Percentiles rank a stretch among this genome's conserved stretches.
phyloP scores from a whole-genome alignment of 2,329 filamentous ascomycete genomes.

The Bipolaris zeicola region DNA sequence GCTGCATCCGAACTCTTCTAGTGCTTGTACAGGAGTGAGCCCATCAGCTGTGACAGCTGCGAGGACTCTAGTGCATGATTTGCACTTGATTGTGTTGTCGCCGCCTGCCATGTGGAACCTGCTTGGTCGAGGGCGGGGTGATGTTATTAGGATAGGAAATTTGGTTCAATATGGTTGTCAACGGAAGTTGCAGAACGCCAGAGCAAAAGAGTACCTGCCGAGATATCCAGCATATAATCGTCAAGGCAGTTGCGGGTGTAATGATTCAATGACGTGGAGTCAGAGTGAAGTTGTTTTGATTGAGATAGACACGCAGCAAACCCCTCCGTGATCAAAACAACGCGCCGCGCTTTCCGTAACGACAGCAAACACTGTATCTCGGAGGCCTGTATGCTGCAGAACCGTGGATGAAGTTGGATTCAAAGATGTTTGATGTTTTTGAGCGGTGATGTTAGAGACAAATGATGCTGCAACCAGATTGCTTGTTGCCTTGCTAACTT shows the following conservation, averaged over 20 bases:
- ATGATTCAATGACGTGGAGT: conserved; percentile 1
- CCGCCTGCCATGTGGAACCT: conserved; percentile 4
- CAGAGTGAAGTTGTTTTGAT: background rate
- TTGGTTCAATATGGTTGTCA: background rate
- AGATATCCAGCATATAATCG: background rate
- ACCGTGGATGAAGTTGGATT: too few species aligned
- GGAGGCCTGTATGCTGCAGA: background rate
- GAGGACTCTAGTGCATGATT: conserved; percentile 13
- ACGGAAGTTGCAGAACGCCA: background rate
- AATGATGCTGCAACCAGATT: background rate
- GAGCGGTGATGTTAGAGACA: background rate
- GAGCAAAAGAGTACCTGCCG: background rate
- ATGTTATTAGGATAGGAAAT: background rate
- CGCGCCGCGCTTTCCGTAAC: background rate
- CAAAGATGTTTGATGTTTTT: background rate
- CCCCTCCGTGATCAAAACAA: conserved; percentile 1
- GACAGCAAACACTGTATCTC: background rate
- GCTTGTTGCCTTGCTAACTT: conserved; percentile 1
- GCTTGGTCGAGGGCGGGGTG: background rate
- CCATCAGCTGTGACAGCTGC: conserved; percentile 19
- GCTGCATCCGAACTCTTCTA: conserved; percentile 18
- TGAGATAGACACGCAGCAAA: conserved; percentile 8
- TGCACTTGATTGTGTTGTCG: conserved; percentile 9
- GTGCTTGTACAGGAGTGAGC: conserved; percentile 7
- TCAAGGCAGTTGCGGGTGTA: background rate